Conservation (phyloP, 2,329 filamentous ascomycete species). For the Cercospora zeae-maydis region DNA sequence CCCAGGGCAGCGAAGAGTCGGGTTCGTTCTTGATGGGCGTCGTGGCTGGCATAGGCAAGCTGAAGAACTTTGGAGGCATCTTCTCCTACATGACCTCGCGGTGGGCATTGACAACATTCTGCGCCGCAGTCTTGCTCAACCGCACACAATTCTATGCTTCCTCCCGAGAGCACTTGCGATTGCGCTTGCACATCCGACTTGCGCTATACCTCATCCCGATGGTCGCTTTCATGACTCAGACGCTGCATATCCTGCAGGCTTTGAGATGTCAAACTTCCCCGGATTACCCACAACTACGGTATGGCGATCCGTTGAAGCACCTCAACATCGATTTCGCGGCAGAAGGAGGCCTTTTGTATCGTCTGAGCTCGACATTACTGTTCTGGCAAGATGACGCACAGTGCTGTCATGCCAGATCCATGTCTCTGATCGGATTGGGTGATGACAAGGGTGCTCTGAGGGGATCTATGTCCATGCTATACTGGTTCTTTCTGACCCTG, state of each 20-base stretch:
- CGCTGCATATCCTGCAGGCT: constrained; percentile 68
- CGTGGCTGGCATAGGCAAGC: constrained; percentile 26
- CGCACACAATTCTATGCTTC: constrained; percentile 92
- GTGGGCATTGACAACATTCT: constrained; percentile 86
- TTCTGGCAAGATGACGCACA: constrained; percentile 69
- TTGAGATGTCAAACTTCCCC: constrained; percentile 82
- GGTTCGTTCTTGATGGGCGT: constrained; percentile 29
- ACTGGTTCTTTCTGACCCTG: constrained; percentile 68
- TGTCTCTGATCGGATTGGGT: constrained; percentile 56
- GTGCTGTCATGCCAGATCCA: constrained; percentile 71
- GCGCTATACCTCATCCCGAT: constrained; percentile 69
- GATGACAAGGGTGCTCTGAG: constrained; percentile 52
- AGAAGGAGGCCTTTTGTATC: constrained; percentile 66
- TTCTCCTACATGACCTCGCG: constrained; percentile 87
- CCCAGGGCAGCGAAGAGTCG: constrained; percentile 25
- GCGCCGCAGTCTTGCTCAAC: constrained; percentile 82
- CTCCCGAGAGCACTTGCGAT: constrained; percentile 71
- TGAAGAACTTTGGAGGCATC: constrained; percentile 71
- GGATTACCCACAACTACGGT: constrained; percentile 45
- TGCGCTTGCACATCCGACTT: constrained; percentile 70
- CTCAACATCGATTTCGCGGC: constrained; percentile 50
- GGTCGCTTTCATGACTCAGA: constrained; percentile 65
- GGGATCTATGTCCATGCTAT: constrained; percentile 76
- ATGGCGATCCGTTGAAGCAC: constrained; percentile 43
- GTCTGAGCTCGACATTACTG: constrained; percentile 66